Conservation (phyloP, 163 green algal genomes). For the Smithsoniella earleae region DNA sequence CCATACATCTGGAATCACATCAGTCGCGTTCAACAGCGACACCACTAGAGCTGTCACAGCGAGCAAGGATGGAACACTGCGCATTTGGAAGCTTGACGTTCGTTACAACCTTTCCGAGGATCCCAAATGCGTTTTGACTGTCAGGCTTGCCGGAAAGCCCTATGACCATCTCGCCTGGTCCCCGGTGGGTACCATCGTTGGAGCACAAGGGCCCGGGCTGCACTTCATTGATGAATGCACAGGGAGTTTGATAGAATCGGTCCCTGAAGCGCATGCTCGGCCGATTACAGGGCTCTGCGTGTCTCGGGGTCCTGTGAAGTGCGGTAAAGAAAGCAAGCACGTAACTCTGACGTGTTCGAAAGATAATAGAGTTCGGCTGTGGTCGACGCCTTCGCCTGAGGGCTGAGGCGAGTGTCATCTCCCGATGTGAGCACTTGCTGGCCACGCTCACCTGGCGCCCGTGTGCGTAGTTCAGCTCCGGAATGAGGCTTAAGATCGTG, state of each 20-base stretch:
- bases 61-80: slow-evolving; percentile 11
- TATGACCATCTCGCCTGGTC: not conserved
- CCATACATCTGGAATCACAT: slow-evolving; percentile 10
- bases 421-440: not conserved
- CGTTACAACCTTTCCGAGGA: slow-evolving; percentile 3
- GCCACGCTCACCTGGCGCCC: not conserved
- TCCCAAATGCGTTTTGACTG: not conserved
- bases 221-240: not conserved
- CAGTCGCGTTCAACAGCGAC: not conserved
- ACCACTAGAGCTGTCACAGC: slow-evolving; percentile 1
- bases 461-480: not conserved
- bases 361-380: not conserved
- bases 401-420: not conserved
- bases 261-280: slow-evolving; percentile 1
- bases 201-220: not conserved
- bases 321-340: not conserved
- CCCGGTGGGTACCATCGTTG: not conserved
- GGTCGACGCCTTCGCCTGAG: not conserved
- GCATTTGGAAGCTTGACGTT: slow-evolving; percentile 17
- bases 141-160: not conserved
- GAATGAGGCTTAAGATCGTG: too few relatives aligned
- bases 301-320: not conserved
- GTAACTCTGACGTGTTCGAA: not conserved
- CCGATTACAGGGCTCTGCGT: slow-evolving; percentile 1
- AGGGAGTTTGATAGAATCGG: not conserved